Conservation (phyloP, 139 green algal genomes). For the Chlorella sorokiniana region DNA sequence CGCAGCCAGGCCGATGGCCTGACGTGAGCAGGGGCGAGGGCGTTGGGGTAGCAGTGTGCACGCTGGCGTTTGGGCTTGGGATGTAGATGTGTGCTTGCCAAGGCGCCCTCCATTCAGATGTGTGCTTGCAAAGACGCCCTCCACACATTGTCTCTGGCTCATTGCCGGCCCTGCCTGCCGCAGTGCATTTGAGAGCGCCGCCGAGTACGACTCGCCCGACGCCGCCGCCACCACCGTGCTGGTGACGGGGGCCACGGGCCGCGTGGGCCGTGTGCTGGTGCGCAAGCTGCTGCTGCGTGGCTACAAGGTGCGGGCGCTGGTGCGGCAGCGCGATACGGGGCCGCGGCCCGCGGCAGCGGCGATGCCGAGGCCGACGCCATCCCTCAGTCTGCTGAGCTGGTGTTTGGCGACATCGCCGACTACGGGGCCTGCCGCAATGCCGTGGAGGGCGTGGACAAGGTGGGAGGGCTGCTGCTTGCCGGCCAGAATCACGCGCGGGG, state of each 20-base stretch:
- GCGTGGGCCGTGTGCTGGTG: slow-evolving; percentile 89
- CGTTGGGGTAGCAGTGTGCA: not conserved
- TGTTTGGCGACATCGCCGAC: slow-evolving; percentile 89
- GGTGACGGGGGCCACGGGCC: slow-evolving; percentile 91
- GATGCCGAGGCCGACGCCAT: slow-evolving; percentile 47
- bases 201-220: slow-evolving; percentile 71
- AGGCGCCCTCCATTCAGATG: not conserved
- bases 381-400: slow-evolving; percentile 78
- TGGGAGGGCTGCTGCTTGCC: slow-evolving; percentile 37
- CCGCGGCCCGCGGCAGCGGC: not conserved
- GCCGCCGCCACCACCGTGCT: slow-evolving; percentile 90
- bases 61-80: not conserved
- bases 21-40: not conserved
- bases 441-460: slow-evolving; percentile 89
- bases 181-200: slow-evolving; percentile 2
- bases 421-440: slow-evolving; percentile 71
- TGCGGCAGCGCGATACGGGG: slow-evolving; percentile 56
- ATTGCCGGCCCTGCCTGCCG: too few species aligned
- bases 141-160: not conserved
- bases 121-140: not conserved
- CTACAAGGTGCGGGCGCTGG: slow-evolving; percentile 86
- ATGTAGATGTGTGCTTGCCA: not conserved
- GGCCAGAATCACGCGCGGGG: not conserved
- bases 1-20: slow-evolving; percentile 5
- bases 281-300: slow-evolving; percentile 96